These are phyloP conservation scores for Angomonas deanei DNA, from an alignment of 208 protist genomes.

Conservation along the genomic window DNA sequence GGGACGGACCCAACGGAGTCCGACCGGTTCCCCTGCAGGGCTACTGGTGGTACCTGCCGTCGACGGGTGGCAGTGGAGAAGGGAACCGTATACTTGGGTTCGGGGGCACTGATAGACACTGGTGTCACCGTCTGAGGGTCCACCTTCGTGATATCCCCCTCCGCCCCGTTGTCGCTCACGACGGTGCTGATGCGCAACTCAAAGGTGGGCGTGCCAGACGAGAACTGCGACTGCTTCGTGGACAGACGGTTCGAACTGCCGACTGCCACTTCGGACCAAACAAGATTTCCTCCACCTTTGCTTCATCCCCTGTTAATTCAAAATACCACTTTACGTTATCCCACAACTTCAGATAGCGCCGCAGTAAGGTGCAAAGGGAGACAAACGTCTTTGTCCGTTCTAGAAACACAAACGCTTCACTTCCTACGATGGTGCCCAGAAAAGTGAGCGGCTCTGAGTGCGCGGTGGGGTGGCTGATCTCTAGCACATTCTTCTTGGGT, in stretches of 20 bases:
- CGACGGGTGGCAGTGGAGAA: too few relatives aligned
- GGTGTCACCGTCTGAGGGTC: too few relatives aligned
- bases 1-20: neutral
- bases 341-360: conserved; percentile 24
- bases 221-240: neutral
- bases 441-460: conserved; percentile 11
- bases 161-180: neutral
- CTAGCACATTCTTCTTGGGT: conserved; percentile 14
- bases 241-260: neutral
- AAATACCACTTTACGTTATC: conserved; percentile 38
- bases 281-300: conserved; percentile 17
- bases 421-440: conserved; percentile 29
- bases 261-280: conserved; percentile 2
- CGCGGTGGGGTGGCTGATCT: conserved; percentile 30
- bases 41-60: too few relatives aligned
- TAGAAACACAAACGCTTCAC: conserved; percentile 34
- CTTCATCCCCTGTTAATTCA: conserved; percentile 24
- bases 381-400: conserved; percentile 21
- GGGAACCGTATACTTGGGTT: too few relatives aligned
- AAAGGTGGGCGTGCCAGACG: neutral
- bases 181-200: neutral
- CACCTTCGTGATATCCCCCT: neutral
- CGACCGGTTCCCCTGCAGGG: neutral
- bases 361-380: conserved; percentile 35
- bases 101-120: too few relatives aligned